These are phyloP conservation scores for Bjerkandera adusta DNA, from an alignment of 1,284 basidiomycete species.

Conservation along the genomic window DNA sequence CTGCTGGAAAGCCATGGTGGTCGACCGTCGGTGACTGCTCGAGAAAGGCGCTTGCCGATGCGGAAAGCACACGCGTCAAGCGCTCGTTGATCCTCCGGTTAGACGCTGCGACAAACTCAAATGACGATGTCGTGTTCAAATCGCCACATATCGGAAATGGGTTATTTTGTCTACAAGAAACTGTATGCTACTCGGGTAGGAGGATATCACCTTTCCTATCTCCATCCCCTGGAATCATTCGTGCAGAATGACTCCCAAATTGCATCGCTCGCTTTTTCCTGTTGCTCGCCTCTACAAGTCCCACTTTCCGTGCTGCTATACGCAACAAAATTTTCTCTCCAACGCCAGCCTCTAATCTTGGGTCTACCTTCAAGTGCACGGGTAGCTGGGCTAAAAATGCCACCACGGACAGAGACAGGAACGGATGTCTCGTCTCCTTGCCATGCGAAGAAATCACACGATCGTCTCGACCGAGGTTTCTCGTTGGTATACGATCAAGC, in stretches of 20 bases:
- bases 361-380: slow-evolving; percentile 80
- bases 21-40: no score
- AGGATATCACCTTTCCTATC: slow-evolving; percentile 54
- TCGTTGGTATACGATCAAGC: slow-evolving; percentile 83
- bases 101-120: no score
- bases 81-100: no score
- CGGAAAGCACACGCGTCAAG: no score
- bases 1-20: slow-evolving; percentile 17
- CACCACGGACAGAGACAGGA: slow-evolving; percentile 79
- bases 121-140: no score
- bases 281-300: slow-evolving; percentile 63
- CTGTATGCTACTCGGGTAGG: slow-evolving; percentile 15
- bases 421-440: slow-evolving; percentile 90
- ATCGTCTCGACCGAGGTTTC: slow-evolving; percentile 95
- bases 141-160: no score
- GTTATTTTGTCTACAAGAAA: no score
- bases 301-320: slow-evolving; percentile 63
- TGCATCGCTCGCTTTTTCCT: slow-evolving; percentile 96
- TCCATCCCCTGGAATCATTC: slow-evolving; percentile 67
- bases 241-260: slow-evolving; percentile 91
- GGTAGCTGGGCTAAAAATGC: slow-evolving; percentile 73
- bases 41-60: no score
- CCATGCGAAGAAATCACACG: slow-evolving; percentile 86
- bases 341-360: slow-evolving; percentile 58
- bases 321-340: slow-evolving; percentile 91